Base-by-base conservation (phyloP, 306 rosid genomes). In the Begonia fuchsioides region DNA sequence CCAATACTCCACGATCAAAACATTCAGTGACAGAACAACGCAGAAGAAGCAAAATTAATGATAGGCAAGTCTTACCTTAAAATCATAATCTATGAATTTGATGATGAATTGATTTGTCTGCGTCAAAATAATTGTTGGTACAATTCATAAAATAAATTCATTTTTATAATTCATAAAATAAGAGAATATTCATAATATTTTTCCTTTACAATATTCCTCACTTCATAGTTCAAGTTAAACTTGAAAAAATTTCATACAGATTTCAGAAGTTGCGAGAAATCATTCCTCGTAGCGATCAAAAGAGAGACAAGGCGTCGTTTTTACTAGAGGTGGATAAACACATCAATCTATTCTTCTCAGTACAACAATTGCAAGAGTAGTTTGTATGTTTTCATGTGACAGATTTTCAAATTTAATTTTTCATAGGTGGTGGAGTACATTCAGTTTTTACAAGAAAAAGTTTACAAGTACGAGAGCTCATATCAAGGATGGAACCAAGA, bases 1-100 rank as follows among this genome's bases (percentile, higher is more conserved):
- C 94, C 38, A 77, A 79, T 67, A 92, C 99, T 2, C 96, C 99
- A 6, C 76, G 99, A 59, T 92, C 99, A 46, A 92, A 92, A 66
- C 99, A 92, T 64, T 92, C 99, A 17, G 99, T 92, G 17, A 92
- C 99, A 18, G 99, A 92, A 62, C 99, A 92, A 66, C 82, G 99
- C 39, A 78, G 99, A 50, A 79, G 99, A 69, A 92, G 99, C 69
- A 92, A 92, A 75, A 92, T 92, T 43, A 92, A 92, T 71, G 94
- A 92, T 54, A 79, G 99, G 99, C 72, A 73, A 11, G 12, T 41
- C 9, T 11, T n/a, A n/a, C 45, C 14, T 41, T 41, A n/a, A n/a
- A 11, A 41, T 41, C 35, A 26, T 26, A 26, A 26, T 26, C 35
- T 26, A 0, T 6, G 32, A 20, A 20, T 20, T 20, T 26, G 35